A percentile compares a stretch with the other conserved stretches of the same genome.
Conservation (phyloP, 768 basidiomycete genomes). For the Mycena vitilis region DNA sequence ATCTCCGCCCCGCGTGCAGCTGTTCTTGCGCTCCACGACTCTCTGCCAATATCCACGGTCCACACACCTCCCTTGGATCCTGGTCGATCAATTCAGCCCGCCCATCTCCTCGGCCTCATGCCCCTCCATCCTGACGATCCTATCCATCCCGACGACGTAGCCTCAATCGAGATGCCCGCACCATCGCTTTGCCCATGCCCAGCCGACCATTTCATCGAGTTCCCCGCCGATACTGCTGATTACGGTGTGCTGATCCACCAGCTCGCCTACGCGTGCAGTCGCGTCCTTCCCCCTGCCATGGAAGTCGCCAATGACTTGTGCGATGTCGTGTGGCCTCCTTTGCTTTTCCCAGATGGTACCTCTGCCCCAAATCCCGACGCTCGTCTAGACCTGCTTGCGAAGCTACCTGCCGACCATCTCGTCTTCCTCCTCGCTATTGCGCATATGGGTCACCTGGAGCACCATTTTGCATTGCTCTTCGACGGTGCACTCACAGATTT, state of each 20-base stretch:
- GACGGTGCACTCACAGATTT: neutral
- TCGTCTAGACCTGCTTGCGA: neutral
- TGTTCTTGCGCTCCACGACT: too few species aligned
- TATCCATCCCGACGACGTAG: neutral
- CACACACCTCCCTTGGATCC: conserved; percentile 1
- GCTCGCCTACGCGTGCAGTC: neutral
- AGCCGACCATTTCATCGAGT: neutral
- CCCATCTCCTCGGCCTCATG: neutral
- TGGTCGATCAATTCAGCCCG: neutral
- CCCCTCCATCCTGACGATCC: conserved; percentile 4
- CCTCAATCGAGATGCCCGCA: neutral
- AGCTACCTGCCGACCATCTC: neutral
- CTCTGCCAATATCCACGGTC: neutral
- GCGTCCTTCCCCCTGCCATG: neutral
- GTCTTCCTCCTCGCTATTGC: neutral
- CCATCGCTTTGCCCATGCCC: neutral
- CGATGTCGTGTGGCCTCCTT: neutral
- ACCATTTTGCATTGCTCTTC: neutral
- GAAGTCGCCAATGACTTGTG: neutral
- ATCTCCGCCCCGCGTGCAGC: too few species aligned
- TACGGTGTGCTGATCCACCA: neutral
- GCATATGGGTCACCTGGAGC: neutral
- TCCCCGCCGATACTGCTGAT: neutral
- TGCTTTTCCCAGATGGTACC: neutral
- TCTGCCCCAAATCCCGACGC: neutral